These are phyloP conservation scores for Harrya chromipes DNA, from an alignment of 768 basidiomycete species.

Conservation along the genomic window DNA sequence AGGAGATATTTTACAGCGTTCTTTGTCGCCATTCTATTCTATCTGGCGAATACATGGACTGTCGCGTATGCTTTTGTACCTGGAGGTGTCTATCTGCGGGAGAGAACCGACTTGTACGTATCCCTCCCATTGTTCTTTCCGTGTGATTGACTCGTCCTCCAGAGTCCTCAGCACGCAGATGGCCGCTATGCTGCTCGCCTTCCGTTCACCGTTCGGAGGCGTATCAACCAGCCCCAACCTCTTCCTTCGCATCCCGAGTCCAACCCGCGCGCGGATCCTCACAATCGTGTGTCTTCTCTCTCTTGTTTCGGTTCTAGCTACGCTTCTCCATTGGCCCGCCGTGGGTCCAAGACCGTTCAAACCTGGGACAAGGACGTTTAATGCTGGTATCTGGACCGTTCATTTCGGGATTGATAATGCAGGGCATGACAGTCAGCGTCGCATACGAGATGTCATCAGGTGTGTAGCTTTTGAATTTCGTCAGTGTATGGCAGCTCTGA, in stretches of 20 bases:
- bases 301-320: constrained; percentile 48
- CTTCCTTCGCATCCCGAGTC: constrained; percentile 15
- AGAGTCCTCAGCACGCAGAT: constrained; percentile 59
- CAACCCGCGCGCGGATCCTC: constrained; percentile 30
- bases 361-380: constrained; percentile 62
- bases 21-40: constrained; percentile 58
- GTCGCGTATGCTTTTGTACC: constrained; percentile 92
- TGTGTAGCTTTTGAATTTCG: constrained; percentile 37
- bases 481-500: not conserved
- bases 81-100: constrained; percentile 69
- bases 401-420: constrained; percentile 69
- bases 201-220: constrained; percentile 36
- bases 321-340: constrained; percentile 53
- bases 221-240: not conserved
- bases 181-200: constrained; percentile 45
- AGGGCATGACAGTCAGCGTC: constrained; percentile 35
- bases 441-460: constrained; percentile 49
- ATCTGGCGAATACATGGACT: constrained; percentile 73
- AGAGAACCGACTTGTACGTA: constrained; percentile 71
- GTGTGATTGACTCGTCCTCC: not conserved
- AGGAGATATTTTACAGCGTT: constrained; percentile 56
- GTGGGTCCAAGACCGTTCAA: constrained; percentile 54
- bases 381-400: constrained; percentile 87
- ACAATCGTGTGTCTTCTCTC: constrained; percentile 38
- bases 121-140: not conserved